Evolutionary conservation across 805 yeast species (phyloP), one percentile per base, ranked within the genome.

Genomic region (Myxozyma kluyveri): DNA sequence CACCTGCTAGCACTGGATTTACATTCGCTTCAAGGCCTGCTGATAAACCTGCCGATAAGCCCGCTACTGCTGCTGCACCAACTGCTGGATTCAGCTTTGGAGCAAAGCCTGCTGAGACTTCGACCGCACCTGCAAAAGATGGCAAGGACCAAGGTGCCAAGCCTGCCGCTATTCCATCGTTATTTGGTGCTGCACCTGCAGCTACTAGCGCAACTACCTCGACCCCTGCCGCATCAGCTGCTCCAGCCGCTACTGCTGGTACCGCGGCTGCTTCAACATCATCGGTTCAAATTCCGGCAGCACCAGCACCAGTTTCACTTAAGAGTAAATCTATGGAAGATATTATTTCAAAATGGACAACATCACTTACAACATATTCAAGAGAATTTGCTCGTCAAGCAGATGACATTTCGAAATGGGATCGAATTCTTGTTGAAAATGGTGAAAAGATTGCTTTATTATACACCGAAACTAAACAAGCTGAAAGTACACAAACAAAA

Each of bases 321-420:
- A 89, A 87, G 62, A 93, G 93, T 70, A 88, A 88, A 67, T 88
- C 96, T 1, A 73, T 93, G 64, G 98, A 93, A 64, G 98, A 93
- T 66, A 76, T 93, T 60, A 86, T 93, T 39, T 80, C 89, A 12
- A 89, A 86, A 69, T 93, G 99, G 99, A 86, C 97, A 0, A 81
- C 82, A 50, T 95, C 93, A 60, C 70, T 93, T 53, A 75, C 91
- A 1, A 76, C 79, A 12, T 81, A 93, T 0, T 79, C 91, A 1
- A 75, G 77, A 23, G 83, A 86, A 33, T 93, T 90, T 70, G 84
- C 83, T 52, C 69, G 75, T 10, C 91, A 88, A 66, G 82, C 96
- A 6, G 72, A 75, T 22, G 84, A 84, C 54, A 82, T 91, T 19
- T 82, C 84, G 56, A 76, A 78, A 47, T 93, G 98, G 97, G 99